Evolutionary conservation across 495 filamentous ascomycete species (phyloP), one percentile per base, ranked within the genome.

Genomic region (Staphylotrichum tortipilum): DNA sequence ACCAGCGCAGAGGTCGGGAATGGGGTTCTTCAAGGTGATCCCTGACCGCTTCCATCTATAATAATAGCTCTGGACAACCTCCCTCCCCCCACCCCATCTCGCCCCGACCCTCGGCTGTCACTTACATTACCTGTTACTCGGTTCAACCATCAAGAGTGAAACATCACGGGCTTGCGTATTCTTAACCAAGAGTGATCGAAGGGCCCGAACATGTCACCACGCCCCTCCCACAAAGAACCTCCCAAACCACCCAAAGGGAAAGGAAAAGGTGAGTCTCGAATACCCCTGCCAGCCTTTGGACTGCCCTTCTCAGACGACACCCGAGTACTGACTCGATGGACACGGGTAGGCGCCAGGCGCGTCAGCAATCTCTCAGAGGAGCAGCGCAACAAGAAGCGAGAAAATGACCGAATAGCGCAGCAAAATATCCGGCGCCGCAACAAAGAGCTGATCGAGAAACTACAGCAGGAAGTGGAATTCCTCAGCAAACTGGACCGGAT

Each of bases 341-440:
- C n/a, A 11, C 14, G 23, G n/a, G 15, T 43, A 76, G 81, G 78
- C n/a, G 77, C 79, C 22, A 72, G 84, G 48, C 82, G 82, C 33
- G 83, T 89, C 17, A 80, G 82, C 44, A 86, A 82, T 50, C 76
- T 88, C 52, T 85, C 81, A 11, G 78, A 80, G n/a, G 76, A 81
- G 21, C 84, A 88, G 61, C 71, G 86, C 40, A 82, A 77, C 7
- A 79, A 84, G 60, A 95, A 95, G 67, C 78, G 89, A 47, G 87
- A 86, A 59, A 94, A 94, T 65, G 89, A 95, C 62, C 79, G 89
- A 34, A 86, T 90, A 66, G 89, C 89, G 15, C 89, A 95, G 64
- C 79, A 86, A 42, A 86, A 86, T 15, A 95, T 94, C 50, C 77
- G 89, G 14, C 83, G 87, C 57, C 76, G 89, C 49, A 94, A 84